A percentile compares a stretch with the other conserved stretches of the same genome.
Conservation (phyloP, 176 grass and related monocot genomes). For the Phyllostachys edulis region DNA sequence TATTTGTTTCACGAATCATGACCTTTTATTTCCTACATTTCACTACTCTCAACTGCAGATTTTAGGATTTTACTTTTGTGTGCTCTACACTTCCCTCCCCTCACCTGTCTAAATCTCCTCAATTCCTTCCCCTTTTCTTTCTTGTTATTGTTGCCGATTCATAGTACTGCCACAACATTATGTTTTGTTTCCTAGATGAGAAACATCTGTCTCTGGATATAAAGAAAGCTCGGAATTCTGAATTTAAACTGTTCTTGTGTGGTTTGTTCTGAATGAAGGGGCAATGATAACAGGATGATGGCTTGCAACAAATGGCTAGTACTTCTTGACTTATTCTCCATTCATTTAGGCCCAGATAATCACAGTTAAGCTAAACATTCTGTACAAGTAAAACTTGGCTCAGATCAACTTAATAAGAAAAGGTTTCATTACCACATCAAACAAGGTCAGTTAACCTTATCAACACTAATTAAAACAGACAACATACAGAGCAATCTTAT, state of each 20-base stretch:
- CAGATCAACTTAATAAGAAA: background rate
- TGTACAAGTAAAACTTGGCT: background rate
- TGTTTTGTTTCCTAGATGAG: background rate
- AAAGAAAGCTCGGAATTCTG: background rate
- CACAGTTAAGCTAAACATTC: background rate
- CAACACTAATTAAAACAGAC: background rate
- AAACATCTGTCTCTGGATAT: background rate
- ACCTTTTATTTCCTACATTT: background rate
- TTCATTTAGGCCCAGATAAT: slow-evolving; percentile 1
- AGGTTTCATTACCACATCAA: background rate
- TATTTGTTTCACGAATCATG: background rate
- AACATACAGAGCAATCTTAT: background rate
- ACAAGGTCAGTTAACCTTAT: background rate
- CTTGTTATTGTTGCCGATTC: background rate
- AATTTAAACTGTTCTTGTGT: background rate
- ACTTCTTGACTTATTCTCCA: background rate
- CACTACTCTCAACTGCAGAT: background rate
- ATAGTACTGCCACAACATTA: background rate
- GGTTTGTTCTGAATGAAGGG: background rate
- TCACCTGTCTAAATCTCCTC: background rate
- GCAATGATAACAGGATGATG: background rate
- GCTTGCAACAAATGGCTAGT: background rate
- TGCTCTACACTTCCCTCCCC: background rate
- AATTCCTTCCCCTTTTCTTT: background rate
- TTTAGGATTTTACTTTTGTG: background rate